Conservation (phyloP, 768 basidiomycete species). For the Psilocybe cubensis region DNA sequence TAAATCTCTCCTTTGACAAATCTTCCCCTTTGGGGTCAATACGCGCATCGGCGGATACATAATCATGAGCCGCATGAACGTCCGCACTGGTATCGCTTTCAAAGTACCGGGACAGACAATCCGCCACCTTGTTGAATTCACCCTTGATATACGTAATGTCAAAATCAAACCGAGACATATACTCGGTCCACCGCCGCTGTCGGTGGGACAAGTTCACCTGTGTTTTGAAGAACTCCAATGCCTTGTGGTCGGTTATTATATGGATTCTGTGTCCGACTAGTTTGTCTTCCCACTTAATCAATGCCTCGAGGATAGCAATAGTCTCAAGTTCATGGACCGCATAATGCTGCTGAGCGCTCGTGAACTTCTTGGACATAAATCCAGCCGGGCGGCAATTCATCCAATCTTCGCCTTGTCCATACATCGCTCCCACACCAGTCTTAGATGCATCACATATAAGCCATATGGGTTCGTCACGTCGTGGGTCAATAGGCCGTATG, state of each 20-base stretch:
- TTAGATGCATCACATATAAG: too few species aligned
- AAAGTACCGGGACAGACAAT: constrained; percentile 20
- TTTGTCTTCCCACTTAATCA: background rate
- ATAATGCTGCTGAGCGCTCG: too few species aligned
- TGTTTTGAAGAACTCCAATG: constrained; percentile 1
- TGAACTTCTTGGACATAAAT: too few species aligned
- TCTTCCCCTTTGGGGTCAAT: constrained; percentile 24
- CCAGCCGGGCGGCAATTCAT: too few species aligned
- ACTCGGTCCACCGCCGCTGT: background rate
- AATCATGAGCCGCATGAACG: constrained; percentile 15
- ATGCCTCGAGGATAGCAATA: too few species aligned
- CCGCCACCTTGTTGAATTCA: constrained; percentile 11
- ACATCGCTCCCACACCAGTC: too few species aligned
- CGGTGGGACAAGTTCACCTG: background rate
- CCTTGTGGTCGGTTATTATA: background rate
- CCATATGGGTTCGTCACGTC: too few species aligned
- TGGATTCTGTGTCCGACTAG: background rate
- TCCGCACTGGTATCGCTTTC: constrained; percentile 26
- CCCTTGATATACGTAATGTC: constrained; percentile 3
- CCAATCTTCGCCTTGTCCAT: too few species aligned
- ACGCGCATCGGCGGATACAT: constrained; percentile 19
- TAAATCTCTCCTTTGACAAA: constrained; percentile 8
- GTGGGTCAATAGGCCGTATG: too few species aligned
- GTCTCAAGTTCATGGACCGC: too few species aligned
- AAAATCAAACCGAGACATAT: background rate